Evolutionary conservation across 2,329 filamentous ascomycete genomes (phyloP).

Genomic region (Lachnellula suecica): DNA sequence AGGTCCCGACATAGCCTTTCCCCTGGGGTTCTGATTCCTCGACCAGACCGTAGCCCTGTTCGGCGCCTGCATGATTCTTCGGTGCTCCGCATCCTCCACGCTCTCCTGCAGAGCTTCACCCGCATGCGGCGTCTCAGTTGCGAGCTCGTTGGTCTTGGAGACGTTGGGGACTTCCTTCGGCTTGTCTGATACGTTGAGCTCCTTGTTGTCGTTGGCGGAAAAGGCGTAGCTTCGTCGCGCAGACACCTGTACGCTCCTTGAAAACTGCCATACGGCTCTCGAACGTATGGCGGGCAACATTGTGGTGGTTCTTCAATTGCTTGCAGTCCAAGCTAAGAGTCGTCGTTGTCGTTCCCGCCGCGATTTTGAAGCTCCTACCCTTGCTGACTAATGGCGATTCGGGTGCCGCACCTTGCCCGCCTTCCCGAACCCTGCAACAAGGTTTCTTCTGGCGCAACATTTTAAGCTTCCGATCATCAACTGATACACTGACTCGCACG

Average conservation of each 20-base stretch:
- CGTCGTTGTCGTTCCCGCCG: conserved; percentile 11
- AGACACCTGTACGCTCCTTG: conserved; percentile 31
- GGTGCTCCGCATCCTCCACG: conserved; percentile 39
- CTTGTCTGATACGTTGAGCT: conserved; percentile 40
- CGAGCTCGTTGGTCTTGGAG: conserved; percentile 59
- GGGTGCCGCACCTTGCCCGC: too few relatives aligned
- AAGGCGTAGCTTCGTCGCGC: conserved; percentile 30
- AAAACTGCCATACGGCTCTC: conserved; percentile 38
- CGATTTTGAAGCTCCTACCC: too few relatives aligned
- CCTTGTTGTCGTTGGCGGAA: conserved; percentile 50
- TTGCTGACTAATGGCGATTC: too few relatives aligned
- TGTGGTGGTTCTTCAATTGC: conserved; percentile 30
- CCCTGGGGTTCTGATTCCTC: conserved; percentile 77
- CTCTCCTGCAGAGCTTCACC: conserved; percentile 56
- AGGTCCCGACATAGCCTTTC: conserved; percentile 86
- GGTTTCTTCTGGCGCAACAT: conserved; percentile 2
- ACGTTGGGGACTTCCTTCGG: conserved; percentile 50
- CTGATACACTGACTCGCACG: neutral
- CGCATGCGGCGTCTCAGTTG: conserved; percentile 46
- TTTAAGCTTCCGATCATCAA: conserved; percentile 1
- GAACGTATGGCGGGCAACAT: conserved; percentile 44
- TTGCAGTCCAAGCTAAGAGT: conserved; percentile 6
- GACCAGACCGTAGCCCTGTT: conserved; percentile 85
- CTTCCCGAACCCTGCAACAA: too few relatives aligned
- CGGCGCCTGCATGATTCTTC: conserved; percentile 65